Conservation (phyloP, 2,329 filamentous ascomycete genomes). For the Pseudocercospora pini-densiflorae region DNA sequence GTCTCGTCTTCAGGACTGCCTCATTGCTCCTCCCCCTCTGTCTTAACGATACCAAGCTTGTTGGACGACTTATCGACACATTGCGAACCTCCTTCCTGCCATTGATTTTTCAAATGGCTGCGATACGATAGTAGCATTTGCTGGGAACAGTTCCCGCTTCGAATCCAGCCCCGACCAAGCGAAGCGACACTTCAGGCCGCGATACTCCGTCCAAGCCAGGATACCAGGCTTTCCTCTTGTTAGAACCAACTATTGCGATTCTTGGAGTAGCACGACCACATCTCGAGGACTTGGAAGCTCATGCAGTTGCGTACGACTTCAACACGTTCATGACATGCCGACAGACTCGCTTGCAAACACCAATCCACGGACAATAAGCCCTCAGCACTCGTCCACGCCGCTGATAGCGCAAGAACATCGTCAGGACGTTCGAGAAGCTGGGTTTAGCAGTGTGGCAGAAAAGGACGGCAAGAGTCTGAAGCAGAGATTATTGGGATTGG, state of each 20-base stretch:
- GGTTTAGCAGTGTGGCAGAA: neutral
- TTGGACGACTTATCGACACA: neutral
- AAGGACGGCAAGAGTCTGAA: constrained; percentile 23
- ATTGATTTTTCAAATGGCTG: neutral
- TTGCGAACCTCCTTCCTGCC: neutral
- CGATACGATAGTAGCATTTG: neutral
- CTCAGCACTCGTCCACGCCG: constrained; percentile 28
- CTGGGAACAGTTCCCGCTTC: neutral
- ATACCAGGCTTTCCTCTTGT: neutral
- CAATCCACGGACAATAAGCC: constrained; percentile 20
- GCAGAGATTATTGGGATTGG: constrained; percentile 22
- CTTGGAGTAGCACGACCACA: neutral
- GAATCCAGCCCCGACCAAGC: neutral
- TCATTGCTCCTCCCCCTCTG: neutral
- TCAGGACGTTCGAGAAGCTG: constrained; percentile 17
- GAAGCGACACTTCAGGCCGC: neutral
- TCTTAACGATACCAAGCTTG: neutral
- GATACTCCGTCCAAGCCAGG: neutral
- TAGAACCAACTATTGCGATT: neutral
- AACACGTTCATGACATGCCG: neutral
- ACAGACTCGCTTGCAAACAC: constrained; percentile 1
- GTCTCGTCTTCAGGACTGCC: neutral
- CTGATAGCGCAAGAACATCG: constrained; percentile 25
- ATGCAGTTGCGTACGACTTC: neutral
- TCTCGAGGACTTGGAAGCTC: neutral